Evolutionary conservation across 2,329 filamentous ascomycete genomes (phyloP).

Genomic region (Venturia carpophila): DNA sequence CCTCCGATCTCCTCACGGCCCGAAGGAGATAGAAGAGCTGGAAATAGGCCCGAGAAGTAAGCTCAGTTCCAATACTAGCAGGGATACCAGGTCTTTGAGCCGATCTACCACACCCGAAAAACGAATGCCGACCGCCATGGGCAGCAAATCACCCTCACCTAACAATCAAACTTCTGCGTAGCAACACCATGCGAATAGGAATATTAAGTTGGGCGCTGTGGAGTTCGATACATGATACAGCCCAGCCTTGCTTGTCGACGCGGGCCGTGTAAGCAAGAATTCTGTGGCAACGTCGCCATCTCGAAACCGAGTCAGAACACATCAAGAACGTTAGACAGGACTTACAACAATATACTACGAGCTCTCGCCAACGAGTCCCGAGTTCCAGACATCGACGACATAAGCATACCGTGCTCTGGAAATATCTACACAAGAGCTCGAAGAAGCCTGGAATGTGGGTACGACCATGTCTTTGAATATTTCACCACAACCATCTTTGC

Average conservation of each 20-base stretch:
- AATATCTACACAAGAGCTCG: not conserved
- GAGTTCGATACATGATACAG: not conserved
- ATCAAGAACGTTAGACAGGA: not conserved
- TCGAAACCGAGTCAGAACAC: not conserved
- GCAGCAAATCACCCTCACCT: not conserved
- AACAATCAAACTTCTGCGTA: not conserved
- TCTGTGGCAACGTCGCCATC: not conserved
- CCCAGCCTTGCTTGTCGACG: not conserved
- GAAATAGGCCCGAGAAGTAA: not conserved
- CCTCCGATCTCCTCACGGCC: not conserved
- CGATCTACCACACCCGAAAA: not conserved
- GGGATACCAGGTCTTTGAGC: not conserved
- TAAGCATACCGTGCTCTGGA: not conserved
- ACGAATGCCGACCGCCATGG: not conserved
- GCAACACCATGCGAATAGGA: not conserved
- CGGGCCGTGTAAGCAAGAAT: not conserved
- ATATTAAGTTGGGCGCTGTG: not conserved
- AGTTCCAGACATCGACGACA: not conserved
- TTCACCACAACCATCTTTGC: not conserved
- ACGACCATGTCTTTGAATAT: not conserved
- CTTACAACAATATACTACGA: not conserved
- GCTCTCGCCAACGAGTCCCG: no score
- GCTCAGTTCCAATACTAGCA: no score
- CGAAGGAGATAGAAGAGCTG: not conserved
- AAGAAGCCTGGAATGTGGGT: not conserved